These are phyloP conservation scores for Eucalyptus cladocalyx DNA, from an alignment of 345 rosid genomes.

Conservation along the genomic window DNA sequence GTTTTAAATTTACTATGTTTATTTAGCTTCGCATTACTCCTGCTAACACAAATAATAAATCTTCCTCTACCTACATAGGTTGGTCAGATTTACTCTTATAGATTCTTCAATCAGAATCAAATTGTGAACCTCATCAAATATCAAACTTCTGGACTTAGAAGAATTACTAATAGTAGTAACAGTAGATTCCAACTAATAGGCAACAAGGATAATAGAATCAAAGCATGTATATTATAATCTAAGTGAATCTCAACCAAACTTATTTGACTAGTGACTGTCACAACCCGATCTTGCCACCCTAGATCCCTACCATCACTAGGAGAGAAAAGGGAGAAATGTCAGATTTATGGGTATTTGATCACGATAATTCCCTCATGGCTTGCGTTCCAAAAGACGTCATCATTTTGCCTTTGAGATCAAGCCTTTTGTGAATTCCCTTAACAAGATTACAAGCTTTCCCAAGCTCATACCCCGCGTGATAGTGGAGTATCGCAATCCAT, in stretches of 20 bases:
- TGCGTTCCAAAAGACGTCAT: too few relatives aligned
- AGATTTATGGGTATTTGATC: too few relatives aligned
- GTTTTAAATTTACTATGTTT: neutral
- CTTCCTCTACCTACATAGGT: neutral
- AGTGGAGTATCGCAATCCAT: too few relatives aligned
- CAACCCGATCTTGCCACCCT: accelerated
- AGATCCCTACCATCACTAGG: accelerated
- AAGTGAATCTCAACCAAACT: neutral
- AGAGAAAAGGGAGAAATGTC: too few relatives aligned
- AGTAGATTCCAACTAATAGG: neutral
- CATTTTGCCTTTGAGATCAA: too few relatives aligned
- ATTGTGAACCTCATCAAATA: neutral
- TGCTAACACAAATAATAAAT: too few relatives aligned
- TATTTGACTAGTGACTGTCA: neutral
- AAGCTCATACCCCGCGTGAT: too few relatives aligned
- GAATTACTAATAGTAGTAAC: neutral
- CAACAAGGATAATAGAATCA: too few relatives aligned
- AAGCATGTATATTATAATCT: neutral
- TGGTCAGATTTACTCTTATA: neutral
- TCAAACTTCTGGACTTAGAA: neutral
- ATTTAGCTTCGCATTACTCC: neutral
- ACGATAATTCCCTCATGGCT: too few relatives aligned
- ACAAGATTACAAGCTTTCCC: too few relatives aligned
- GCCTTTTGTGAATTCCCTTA: too few relatives aligned
- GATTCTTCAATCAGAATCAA: neutral